Conservation (phyloP, 2,329 filamentous ascomycete genomes). For the Aspergillus sp. region DNA sequence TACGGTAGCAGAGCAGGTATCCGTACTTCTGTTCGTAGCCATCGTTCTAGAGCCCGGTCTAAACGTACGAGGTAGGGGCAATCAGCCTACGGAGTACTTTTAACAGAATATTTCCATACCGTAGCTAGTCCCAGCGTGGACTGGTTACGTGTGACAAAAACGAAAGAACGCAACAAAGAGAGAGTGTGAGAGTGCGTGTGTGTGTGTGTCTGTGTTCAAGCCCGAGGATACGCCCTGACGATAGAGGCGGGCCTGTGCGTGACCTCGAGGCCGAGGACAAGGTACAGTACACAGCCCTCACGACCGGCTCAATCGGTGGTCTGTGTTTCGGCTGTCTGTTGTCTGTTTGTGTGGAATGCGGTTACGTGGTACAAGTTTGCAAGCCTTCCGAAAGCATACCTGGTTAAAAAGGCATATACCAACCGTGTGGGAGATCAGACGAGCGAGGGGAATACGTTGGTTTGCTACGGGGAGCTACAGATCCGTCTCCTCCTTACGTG, state of each 20-base stretch:
- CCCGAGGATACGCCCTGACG: background rate
- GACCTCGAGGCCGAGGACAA: slow-evolving; percentile 2
- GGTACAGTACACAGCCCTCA: too few relatives aligned
- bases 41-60: too few relatives aligned
- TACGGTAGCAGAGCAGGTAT: too few relatives aligned
- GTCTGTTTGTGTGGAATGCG: background rate
- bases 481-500: background rate
- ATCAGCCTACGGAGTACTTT: too few relatives aligned
- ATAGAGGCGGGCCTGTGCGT: slow-evolving; percentile 11
- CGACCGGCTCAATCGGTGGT: background rate
- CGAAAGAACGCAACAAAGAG: background rate
- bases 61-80: too few relatives aligned
- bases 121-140: slow-evolving; percentile 15
- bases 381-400: background rate
- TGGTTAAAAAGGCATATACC: background rate
- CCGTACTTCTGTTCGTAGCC: too few relatives aligned
- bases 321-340: background rate
- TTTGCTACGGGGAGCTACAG: slow-evolving; percentile 1
- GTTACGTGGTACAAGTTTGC: background rate
- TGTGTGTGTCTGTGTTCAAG: too few relatives aligned
- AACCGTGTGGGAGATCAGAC: background rate
- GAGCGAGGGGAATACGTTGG: background rate
- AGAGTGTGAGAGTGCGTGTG: background rate
- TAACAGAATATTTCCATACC: background rate
- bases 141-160: slow-evolving; percentile 9